Percentiles rank a stretch among this genome's conserved stretches.
These are phyloP conservation scores for Agaricus bisporus DNA, from an alignment of 768 basidiomycete genomes.

Conservation along the genomic window DNA sequence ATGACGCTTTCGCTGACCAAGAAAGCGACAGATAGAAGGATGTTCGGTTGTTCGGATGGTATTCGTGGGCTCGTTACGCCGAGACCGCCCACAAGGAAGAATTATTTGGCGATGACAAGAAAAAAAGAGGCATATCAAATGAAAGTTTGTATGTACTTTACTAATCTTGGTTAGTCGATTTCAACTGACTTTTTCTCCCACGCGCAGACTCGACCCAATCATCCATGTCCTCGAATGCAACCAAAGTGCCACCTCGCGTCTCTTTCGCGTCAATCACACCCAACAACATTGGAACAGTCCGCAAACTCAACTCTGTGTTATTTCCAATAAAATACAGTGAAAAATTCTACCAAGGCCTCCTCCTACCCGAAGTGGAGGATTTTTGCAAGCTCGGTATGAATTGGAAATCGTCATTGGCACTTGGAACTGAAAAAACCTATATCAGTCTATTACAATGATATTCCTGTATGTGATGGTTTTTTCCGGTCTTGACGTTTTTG, in stretches of 20 bases:
- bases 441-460: constrained; percentile 87
- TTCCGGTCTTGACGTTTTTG: constrained; percentile 7
- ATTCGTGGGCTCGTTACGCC: neutral
- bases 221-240: constrained; percentile 11
- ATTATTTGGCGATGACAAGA: neutral
- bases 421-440: constrained; percentile 7
- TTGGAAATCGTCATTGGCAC: constrained; percentile 11
- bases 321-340: constrained; percentile 89
- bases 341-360: constrained; percentile 79
- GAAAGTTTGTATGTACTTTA: neutral
- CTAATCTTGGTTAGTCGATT: constrained; percentile 2
- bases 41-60: neutral
- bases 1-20: neutral
- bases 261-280: constrained; percentile 69
- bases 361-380: constrained; percentile 71
- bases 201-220: constrained; percentile 4
- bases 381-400: constrained; percentile 83
- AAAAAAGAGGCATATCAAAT: neutral
- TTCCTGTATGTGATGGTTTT: constrained; percentile 44
- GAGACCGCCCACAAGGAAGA: neutral
- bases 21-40: neutral
- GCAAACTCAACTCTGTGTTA: constrained; percentile 66
- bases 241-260: constrained; percentile 31
- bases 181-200: constrained; percentile 4
- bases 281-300: constrained; percentile 80